Percentiles rank a stretch among this genome's conserved stretches.
Evolutionary conservation across 2,329 filamentous ascomycete species (phyloP).

Genomic region (Laburnicola sp.): DNA sequence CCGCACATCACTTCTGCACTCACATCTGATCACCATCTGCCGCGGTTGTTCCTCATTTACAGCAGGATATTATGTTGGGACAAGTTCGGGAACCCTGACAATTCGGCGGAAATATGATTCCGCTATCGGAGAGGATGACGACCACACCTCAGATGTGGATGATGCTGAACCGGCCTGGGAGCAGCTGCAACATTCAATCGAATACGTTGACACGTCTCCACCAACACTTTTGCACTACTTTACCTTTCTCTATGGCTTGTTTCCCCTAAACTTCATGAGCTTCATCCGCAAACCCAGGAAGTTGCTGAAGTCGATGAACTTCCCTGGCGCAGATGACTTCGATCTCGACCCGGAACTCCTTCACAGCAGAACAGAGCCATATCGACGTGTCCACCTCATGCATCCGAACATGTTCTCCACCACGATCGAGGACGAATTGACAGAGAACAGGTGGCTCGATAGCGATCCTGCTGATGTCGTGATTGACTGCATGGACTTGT

Average conservation of each 20-base stretch:
- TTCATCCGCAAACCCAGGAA: conserved; percentile 82
- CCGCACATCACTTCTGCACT: conserved; percentile 78
- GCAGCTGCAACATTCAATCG: conserved; percentile 62
- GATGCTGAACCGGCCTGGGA: conserved; percentile 61
- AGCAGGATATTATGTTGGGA: conserved; percentile 81
- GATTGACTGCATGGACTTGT: conserved; percentile 76
- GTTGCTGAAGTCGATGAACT: conserved; percentile 74
- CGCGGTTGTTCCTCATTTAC: conserved; percentile 79
- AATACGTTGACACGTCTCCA: conserved; percentile 57
- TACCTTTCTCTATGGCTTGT: conserved; percentile 79
- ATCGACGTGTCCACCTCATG: conserved; percentile 71
- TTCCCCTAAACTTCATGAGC: conserved; percentile 83
- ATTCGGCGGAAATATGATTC: conserved; percentile 15
- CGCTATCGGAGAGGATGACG: conserved; percentile 36
- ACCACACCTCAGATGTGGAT: conserved; percentile 44
- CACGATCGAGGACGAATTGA: conserved; percentile 78
- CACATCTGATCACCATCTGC: conserved; percentile 62
- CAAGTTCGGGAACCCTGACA: conserved; percentile 46
- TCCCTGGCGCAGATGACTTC: conserved; percentile 70
- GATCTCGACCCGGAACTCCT: conserved; percentile 80
- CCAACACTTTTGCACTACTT: conserved; percentile 75
- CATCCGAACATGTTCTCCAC: conserved; percentile 84
- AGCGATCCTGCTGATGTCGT: conserved; percentile 79
- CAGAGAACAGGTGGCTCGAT: conserved; percentile 77
- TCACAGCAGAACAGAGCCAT: conserved; percentile 72